Evolutionary conservation across 2,329 filamentous ascomycete genomes (phyloP).

Genomic region (Ophiocordyceps camponoti-saundersi): DNA sequence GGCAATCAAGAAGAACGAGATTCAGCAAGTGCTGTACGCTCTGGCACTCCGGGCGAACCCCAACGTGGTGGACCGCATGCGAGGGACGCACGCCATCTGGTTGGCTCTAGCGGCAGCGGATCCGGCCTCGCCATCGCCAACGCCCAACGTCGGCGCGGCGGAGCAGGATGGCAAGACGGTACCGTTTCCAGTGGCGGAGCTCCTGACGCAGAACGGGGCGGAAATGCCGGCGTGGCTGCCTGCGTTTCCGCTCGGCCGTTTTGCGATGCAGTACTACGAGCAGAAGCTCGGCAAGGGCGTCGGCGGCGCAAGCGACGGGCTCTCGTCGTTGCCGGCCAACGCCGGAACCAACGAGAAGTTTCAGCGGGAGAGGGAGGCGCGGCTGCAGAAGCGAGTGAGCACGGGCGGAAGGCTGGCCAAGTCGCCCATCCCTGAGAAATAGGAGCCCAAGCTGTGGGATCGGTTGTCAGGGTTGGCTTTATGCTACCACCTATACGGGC

Average conservation of each 20-base stretch:
- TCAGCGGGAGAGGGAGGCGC: conserved; percentile 47
- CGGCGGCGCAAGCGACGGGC: conserved; percentile 34
- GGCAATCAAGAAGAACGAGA: conserved; percentile 90
- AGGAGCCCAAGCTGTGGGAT: conserved; percentile 26
- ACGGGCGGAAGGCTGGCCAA: conserved; percentile 57
- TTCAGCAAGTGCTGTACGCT: conserved; percentile 82
- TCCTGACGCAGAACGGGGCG: conserved; percentile 85
- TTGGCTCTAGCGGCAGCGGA: conserved; percentile 85
- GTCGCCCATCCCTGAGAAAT: conserved; percentile 44
- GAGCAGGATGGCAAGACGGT: conserved; percentile 34
- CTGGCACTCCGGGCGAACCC: conserved; percentile 75
- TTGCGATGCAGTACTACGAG: conserved; percentile 71
- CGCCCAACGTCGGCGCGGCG: conserved; percentile 23
- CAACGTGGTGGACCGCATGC: conserved; percentile 70
- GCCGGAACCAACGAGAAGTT: conserved; percentile 28
- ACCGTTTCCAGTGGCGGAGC: conserved; percentile 77
- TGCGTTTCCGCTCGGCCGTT: conserved; percentile 66
- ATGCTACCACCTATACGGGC: conserved; percentile 17
- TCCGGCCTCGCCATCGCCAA: conserved; percentile 55
- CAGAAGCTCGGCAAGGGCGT: conserved; percentile 43
- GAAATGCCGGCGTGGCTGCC: conserved; percentile 63
- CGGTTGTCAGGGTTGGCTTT: conserved; percentile 19
- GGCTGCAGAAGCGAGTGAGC: conserved; percentile 63
- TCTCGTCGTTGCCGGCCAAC: conserved; percentile 40
- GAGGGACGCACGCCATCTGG: conserved; percentile 78